Evolutionary conservation across 1,139 yeast species (phyloP), one percentile per base, ranked within the genome.

Genomic region (Yamadazyma sp.): DNA sequence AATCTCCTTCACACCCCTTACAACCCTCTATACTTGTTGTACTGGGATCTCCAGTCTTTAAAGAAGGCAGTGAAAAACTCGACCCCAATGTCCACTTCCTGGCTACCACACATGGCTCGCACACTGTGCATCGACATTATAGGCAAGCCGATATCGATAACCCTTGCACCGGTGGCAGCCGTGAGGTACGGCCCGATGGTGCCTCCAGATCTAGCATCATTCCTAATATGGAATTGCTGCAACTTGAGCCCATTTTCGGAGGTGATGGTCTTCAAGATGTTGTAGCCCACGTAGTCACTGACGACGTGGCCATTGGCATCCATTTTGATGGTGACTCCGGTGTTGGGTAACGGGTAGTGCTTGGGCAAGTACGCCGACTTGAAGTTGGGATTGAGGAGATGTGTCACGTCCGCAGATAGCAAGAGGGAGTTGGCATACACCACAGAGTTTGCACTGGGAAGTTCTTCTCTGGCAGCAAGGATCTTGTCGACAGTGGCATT

Each of bases 271-370:
- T 82, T 82, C 32, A 81, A 71, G 36, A 87, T 64, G 0, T 88
- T 82, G 33, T 75, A 64, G 10, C 91, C 87, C 25, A 80, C 79
- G 3, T 81, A 72, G 57, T 87, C 95, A 12, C 95, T 86, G 32
- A 91, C 86, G 77, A 87, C 83, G 57, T 83, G 84, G 17, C 81
- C 87, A 55, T 87, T 84, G 25, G 94, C 77, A 60, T 87, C 95
- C 50, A 81, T 66, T 6, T 87, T 75, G 23, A 87, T 59, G 1
- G 87, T 71, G 39, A 87, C 62, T 36, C 96, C 96, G 35, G 73
- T 78, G 64, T 87, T 87, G 46, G 92, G 88, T 42, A 79, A 62
- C 17, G 96, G 95, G 55, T 77, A 80, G 66, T 87, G 92, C 56
- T 80, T 61, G 48, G 81, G 85, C 55, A 87, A 69, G 62, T 87